phyloP scores from a whole-genome alignment of 441 rosid species.

The Aquilaria agallochum region DNA sequence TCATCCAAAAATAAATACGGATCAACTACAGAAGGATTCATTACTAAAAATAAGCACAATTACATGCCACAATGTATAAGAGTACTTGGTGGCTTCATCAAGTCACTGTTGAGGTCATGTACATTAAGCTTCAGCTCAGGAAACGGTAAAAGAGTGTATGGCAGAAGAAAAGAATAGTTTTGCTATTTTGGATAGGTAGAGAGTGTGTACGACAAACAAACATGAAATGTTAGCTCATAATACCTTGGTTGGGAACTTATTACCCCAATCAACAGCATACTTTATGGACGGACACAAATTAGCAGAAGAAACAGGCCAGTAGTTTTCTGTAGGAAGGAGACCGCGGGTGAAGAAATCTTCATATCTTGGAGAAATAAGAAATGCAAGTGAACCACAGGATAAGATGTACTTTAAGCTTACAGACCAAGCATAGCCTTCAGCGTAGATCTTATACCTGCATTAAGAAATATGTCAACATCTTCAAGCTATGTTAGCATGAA shows the following conservation, averaged over 20 bases:
- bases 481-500: not conserved
- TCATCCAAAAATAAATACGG: not conserved
- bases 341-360: conserved; percentile 92
- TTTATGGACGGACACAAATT: conserved; percentile 60
- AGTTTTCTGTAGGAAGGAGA: conserved; percentile 54
- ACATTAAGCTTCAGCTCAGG: too few relatives aligned
- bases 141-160: too few relatives aligned
- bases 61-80: not conserved
- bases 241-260: conserved; percentile 60
- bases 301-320: conserved; percentile 67
- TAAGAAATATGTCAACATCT: not conserved
- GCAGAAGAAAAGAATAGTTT: too few relatives aligned
- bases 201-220: too few relatives aligned
- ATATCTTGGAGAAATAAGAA: conserved; percentile 63
- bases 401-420: conserved; percentile 82
- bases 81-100: not conserved
- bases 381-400: conserved; percentile 67
- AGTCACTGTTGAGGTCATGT: too few relatives aligned
- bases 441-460: conserved; percentile 75
- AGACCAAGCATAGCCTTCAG: conserved; percentile 93
- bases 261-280: conserved; percentile 79
- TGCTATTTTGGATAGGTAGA: too few relatives aligned
- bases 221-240: not conserved
- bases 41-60: not conserved
- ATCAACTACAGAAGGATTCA: not conserved